Conservation (phyloP, 2,329 filamentous ascomycete genomes). For the Sodiomyces alkalinus region DNA sequence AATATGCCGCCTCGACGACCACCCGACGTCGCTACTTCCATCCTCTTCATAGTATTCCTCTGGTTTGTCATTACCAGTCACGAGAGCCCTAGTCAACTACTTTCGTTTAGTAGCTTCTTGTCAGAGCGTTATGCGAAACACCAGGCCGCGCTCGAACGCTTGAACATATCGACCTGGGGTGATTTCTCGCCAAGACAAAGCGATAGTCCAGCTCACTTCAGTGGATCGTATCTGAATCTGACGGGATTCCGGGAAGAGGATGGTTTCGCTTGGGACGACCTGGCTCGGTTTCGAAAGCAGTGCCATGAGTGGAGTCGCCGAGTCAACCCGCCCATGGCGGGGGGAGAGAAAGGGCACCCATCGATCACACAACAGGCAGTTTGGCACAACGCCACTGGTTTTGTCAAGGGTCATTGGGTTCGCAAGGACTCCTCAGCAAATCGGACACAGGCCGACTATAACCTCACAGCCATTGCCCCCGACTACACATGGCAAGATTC, state of each 20-base stretch:
- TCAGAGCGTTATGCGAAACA: slow-evolving; percentile 34
- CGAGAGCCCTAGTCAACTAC: slow-evolving; percentile 11
- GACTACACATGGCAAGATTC: slow-evolving; percentile 47
- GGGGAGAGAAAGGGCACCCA: slow-evolving; percentile 17
- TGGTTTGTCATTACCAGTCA: slow-evolving; percentile 28
- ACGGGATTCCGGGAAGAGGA: slow-evolving; percentile 64
- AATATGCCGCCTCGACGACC: slow-evolving; percentile 25
- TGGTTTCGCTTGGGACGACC: slow-evolving; percentile 62
- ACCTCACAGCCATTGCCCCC: slow-evolving; percentile 49
- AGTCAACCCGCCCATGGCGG: slow-evolving; percentile 26
- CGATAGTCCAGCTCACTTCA: slow-evolving; percentile 5
- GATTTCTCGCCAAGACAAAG: slow-evolving; percentile 36
- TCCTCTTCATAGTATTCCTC: slow-evolving; percentile 25
- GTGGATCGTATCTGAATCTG: slow-evolving; percentile 44
- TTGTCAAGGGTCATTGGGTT: slow-evolving; percentile 62
- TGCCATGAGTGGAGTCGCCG: slow-evolving; percentile 46
- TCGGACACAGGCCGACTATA: slow-evolving; percentile 35
- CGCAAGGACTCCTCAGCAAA: slow-evolving; percentile 34
- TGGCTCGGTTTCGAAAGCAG: slow-evolving; percentile 49
- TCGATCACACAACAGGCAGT: too few species aligned
- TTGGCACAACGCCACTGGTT: slow-evolving; percentile 71
- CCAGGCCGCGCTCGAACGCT: slow-evolving; percentile 31
- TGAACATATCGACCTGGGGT: slow-evolving; percentile 43
- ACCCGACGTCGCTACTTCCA: slow-evolving; percentile 23
- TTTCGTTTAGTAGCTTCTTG: slow-evolving; percentile 15